Evolutionary conservation across 768 basidiomycete genomes (phyloP), one percentile per base, ranked within the genome.

Genomic region (Suillus bovinus): DNA sequence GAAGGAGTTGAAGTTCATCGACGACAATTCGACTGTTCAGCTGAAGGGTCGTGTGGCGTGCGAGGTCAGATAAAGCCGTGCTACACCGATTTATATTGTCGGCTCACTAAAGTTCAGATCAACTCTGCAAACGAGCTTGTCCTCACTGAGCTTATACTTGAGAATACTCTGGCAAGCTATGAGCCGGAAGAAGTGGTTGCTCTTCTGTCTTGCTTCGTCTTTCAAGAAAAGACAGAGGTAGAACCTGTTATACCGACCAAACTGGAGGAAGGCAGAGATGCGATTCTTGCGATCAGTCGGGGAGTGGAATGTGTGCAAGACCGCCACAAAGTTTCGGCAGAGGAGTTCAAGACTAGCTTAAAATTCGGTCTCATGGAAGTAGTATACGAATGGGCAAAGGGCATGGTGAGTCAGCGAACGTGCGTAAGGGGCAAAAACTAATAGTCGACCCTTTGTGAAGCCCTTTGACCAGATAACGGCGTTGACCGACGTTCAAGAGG

Each of bases 301-400:
- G 81, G 88, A 27, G 86, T 99, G 10, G 87, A 86, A 50, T 77
- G 85, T 13, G 84, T 91, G n/a, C 96, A 99, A 71, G 87, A 93
- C 66, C 74, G 76, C 17, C 84, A 92, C 73, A 89, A 89, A 70
- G 93, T 98, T 0, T 80, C 86, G 56, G 85, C 84, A 33, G 91
- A 91, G 68, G 92, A 87, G 62, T 93, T 91, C 72, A 86, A 88
- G 59, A 83, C 85, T 53, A 86, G 80, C 62, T 85, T 96, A 68
- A 98, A 97, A 74, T 90, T 91, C 64, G 97, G 97, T 8, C 79
- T 99, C 27, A 86, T 93, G 10, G 96, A 99, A 71, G 97, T 96
- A 2, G 97, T 98, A 8, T 98, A 99, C 71, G 97, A 99, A 75
- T 99, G 97, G 97, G 96, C 97, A 0, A 94, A 91, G 74, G 97